phyloP scores from a whole-genome alignment of 257 asterid genomes.

The Nicotiana knightiana region DNA sequence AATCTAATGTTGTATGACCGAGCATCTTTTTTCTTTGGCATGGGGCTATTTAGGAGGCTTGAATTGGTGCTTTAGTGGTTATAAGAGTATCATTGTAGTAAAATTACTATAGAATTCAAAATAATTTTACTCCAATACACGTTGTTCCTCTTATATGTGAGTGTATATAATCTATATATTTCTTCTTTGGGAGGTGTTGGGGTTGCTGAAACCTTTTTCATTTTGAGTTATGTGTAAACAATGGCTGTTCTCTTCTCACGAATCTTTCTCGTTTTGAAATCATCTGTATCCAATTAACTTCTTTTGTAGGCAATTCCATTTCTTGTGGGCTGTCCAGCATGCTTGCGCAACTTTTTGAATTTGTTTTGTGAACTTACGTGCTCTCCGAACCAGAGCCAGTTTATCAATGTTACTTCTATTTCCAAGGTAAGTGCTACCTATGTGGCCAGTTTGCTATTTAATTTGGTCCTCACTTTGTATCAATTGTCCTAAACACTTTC shows the following conservation, averaged over 20 bases:
- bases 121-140: neutral
- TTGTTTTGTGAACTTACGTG: conserved; percentile 97
- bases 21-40: neutral
- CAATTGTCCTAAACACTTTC: neutral
- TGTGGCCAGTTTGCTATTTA: neutral
- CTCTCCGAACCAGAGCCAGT: conserved; percentile 96
- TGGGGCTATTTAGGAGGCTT: neutral
- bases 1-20: neutral
- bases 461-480: neutral
- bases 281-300: conserved; percentile 27
- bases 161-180: neutral
- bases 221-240: neutral
- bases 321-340: conserved; percentile 99
- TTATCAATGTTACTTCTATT: conserved; percentile 83
- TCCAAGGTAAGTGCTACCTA: conserved; percentile 47
- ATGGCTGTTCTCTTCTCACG: neutral
- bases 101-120: neutral
- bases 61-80: neutral
- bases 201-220: neutral
- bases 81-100: neutral
- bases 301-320: conserved; percentile 89
- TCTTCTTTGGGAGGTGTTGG: neutral
- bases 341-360: conserved; percentile 97
- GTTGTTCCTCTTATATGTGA: neutral
- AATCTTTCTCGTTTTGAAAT: conserved; percentile 1